Conservation (phyloP, 2,329 filamentous ascomycete species). For the Botryotinia globosa region DNA sequence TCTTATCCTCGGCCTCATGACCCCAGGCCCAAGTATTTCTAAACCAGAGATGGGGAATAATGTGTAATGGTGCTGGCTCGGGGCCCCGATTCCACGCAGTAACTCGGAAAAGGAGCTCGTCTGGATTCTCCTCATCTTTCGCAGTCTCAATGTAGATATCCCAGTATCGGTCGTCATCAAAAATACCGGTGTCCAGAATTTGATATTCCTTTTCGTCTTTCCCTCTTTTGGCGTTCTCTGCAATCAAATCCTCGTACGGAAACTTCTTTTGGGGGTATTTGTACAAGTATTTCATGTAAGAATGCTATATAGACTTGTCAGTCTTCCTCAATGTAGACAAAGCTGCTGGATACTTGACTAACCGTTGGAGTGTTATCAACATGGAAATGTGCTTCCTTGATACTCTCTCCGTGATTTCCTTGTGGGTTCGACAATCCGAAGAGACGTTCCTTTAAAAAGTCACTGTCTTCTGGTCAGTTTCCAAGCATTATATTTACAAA, state of each 20-base stretch:
- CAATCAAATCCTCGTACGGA: slow-evolving; percentile 82
- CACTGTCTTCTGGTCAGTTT: slow-evolving; percentile 52
- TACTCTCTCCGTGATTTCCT: slow-evolving; percentile 93
- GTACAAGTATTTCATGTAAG: slow-evolving; percentile 98
- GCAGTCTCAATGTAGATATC: slow-evolving; percentile 96
- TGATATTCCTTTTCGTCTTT: slow-evolving; percentile 86
- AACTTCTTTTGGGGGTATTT: slow-evolving; percentile 93
- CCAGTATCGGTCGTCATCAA: slow-evolving; percentile 90
- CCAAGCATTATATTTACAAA: slow-evolving; percentile 36
- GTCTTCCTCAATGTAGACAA: not conserved
- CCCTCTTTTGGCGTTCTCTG: slow-evolving; percentile 75
- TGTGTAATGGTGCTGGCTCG: slow-evolving; percentile 86
- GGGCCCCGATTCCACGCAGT: slow-evolving; percentile 95
- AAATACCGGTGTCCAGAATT: slow-evolving; percentile 82
- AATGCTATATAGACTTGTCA: slow-evolving; percentile 59
- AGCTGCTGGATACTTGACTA: slow-evolving; percentile 16
- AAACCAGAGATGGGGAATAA: slow-evolving; percentile 94
- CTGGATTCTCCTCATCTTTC: slow-evolving; percentile 87
- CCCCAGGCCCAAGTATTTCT: slow-evolving; percentile 98
- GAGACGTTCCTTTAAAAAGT: slow-evolving; percentile 89
- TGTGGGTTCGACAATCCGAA: slow-evolving; percentile 95
- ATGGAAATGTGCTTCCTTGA: slow-evolving; percentile 97
- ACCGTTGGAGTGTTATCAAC: slow-evolving; percentile 80
- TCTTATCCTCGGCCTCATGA: slow-evolving; percentile 68
- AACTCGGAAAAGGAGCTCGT: slow-evolving; percentile 89